Evolutionary conservation across 169 alveolate genomes (phyloP), one percentile per base, ranked within the genome.

Genomic region (Eimeria nieschulzi): DNA sequence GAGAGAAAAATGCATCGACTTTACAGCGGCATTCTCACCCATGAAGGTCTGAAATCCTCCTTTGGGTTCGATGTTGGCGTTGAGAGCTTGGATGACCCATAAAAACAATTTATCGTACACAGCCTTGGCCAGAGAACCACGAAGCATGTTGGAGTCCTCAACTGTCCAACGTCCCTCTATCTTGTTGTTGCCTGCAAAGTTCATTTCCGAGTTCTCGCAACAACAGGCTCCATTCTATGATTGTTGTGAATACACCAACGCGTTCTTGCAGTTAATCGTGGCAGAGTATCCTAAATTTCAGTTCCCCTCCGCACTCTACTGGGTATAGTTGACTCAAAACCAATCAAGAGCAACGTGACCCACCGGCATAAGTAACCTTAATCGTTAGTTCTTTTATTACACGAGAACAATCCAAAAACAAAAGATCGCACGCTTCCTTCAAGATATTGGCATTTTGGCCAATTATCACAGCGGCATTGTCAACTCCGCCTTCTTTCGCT

Each of bases 51-150:
- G 95, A 83, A 96, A 96, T 46, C 98, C 97, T 13, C 93, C 95
- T 54, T 94, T 91, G 70, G 98, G 98, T 78, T 96, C 97, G 72
- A 98, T 98, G 59, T 98, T 96, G 23, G 95, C 94, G 93, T 99
- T 99, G 95, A 98, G 96, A 79, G 97, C 97, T 75, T 93, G 96
- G 46, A 99, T 99, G 13, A 99, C 95, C 97, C 98, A 97, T 88
- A 97, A 95, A 91, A 99, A 99, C 82, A 99, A 94, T 83, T 97
- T 97, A 94, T 98, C 98, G 95, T 98, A 99, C 53, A 99, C 93
- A 83, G 97, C 98, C 94, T 99, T 98, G 9, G 99, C 99, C 70
- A 99, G 94, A 12, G 99, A 96, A 23, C 91, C 94, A 70, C 94
- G 95, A 70, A 97, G 95, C 95, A 97, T 97, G 83, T 96, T 96